Percentiles rank a stretch among this genome's conserved stretches.
Evolutionary conservation across 257 asterid genomes (phyloP).

Genomic region (Solanum megistacrolobum): DNA sequence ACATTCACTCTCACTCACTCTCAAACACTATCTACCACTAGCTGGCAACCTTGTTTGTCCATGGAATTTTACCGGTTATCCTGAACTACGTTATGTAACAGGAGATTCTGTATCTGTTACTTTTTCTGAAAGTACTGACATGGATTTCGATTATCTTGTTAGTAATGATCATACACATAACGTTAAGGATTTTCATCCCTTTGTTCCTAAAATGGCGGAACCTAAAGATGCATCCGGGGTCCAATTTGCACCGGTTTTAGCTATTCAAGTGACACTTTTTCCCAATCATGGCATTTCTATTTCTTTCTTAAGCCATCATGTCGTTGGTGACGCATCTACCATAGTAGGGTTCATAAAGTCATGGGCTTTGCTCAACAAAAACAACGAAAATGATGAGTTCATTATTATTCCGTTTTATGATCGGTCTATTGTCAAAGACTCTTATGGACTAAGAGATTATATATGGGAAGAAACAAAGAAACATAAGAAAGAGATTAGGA

Average conservation of each 20-base stretch:
- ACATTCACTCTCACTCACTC: not conserved
- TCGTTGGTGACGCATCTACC: not conserved
- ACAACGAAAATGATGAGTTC: not conserved
- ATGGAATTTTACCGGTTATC: not conserved
- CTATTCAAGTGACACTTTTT: constrained; percentile 16
- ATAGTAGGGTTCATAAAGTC: not conserved
- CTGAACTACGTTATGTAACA: not conserved
- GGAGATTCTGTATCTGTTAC: not conserved
- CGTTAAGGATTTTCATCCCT: not conserved
- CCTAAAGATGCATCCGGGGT: not conserved
- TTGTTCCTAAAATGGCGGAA: not conserved
- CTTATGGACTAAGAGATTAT: not conserved
- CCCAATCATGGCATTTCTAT: constrained; percentile 2
- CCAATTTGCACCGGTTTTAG: not conserved
- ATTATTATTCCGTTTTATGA: constrained; percentile 2
- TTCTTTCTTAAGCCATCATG: constrained; percentile 9
- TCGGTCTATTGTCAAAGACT: not conserved
- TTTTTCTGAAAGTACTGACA: not conserved
- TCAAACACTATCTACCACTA: not conserved
- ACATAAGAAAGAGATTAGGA: not conserved
- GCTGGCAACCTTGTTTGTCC: not conserved
- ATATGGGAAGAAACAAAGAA: constrained; percentile 6
- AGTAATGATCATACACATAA: not conserved
- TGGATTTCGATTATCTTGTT: not conserved
- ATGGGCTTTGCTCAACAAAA: constrained; percentile 10